Evolutionary conservation across 768 basidiomycete species (phyloP).

Genomic region (Albatrellus ellisii): DNA sequence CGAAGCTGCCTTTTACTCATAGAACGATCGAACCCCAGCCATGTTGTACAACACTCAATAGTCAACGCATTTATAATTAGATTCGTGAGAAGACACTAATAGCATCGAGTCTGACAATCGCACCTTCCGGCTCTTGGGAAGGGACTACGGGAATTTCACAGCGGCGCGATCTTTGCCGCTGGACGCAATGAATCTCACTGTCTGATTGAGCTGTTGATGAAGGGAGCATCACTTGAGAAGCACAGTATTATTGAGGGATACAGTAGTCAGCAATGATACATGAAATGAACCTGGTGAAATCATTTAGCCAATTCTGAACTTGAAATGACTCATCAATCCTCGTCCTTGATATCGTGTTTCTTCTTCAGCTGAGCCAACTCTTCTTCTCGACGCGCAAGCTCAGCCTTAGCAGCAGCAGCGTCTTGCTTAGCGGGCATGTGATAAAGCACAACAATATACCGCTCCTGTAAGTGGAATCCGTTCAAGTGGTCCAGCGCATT

Average conservation of each 20-base stretch:
- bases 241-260: not conserved
- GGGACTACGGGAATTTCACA: not conserved
- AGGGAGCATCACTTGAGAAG: not conserved
- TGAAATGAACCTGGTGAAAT: not conserved
- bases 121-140: no score
- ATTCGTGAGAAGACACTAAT: no score
- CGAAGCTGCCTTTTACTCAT: not conserved
- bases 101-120: no score
- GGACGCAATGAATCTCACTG: not conserved
- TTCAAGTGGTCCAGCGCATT: constrained; percentile 95
- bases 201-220: not conserved
- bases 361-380: constrained; percentile 80
- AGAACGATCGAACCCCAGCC: no score
- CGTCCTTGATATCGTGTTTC: constrained; percentile 67
- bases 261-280: not conserved
- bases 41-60: no score
- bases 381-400: constrained; percentile 83
- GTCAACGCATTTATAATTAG: no score
- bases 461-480: constrained; percentile 95
- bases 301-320: not conserved
- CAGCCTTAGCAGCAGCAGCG: constrained; percentile 85
- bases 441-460: constrained; percentile 95
- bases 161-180: not conserved
- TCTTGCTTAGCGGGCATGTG: constrained; percentile 98
- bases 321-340: constrained; percentile 23